Base-by-base conservation (phyloP, 106 monocot species). In the Acanthochlamys bracteata region DNA sequence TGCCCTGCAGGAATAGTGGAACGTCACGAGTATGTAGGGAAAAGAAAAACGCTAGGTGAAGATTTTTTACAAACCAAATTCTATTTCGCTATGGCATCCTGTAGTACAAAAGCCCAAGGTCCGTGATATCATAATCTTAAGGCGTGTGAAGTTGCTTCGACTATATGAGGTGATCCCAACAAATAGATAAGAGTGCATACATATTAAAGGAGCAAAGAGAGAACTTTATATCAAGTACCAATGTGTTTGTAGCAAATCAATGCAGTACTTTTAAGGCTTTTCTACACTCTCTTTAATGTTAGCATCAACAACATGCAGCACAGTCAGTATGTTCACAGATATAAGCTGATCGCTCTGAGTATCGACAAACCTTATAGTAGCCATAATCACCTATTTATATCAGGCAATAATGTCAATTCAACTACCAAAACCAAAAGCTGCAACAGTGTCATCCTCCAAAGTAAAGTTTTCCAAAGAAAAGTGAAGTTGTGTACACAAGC, bases 231-330 rank as follows among this genome's bases (percentile, higher is more conserved):
- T 33, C 33, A 49, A 1, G 10, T 20, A 90, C 95, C 95, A 95
- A 66, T 95, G 95, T 75, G 90, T 95, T 76, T 95, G 95, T 39
- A 87, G 82, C 53, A 95, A 82, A 70, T 95, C 95, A 60, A 95
- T 87, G 74, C 90, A 90, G 71, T 95, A 20, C 90, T 79, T 75
- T 80, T 79, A 25, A 95, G 87, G 69, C 87, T 95, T 75, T 95
- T 94, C 89, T 20, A 94, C 89, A 71, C 94, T 86, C 63, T 94
- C 94, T 73, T 74, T 94, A 21, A 94, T 86, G 60, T 90, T 94
- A 66, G 78, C 72, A 72, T 79, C 84, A 77, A 90, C 90, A 58
- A 95, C 94, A 39, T 89, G 76, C 20, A 78, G 42, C 26, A 90
- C 65, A 25, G n/a, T 79, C 73, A 58, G 72, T 79, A 84, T 90